phyloP scores from a whole-genome alignment of 192 early-diverging fungal genomes.

The Backusella mclennaniae region DNA sequence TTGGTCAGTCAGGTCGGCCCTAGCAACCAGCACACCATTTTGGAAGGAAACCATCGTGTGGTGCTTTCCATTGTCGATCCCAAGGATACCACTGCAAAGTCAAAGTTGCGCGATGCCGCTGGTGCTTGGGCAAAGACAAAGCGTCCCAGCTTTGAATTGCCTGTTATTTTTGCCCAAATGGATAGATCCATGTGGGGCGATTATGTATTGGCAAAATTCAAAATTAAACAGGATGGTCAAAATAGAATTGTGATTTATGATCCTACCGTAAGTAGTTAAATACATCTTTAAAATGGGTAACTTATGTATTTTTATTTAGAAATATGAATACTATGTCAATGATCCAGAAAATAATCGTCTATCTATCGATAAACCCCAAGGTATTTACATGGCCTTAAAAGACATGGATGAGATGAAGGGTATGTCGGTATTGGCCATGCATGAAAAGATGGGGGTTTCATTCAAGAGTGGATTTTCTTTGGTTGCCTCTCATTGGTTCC shows the following conservation, averaged over 20 bases:
- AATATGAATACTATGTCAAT: not conserved
- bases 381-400: not conserved
- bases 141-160: slow-evolving; percentile 12
- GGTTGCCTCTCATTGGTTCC: not conserved
- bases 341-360: not conserved
- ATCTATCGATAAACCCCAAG: not conserved
- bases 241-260: slow-evolving; percentile 25
- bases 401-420: not conserved
- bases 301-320: not conserved
- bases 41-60: slow-evolving; percentile 59
- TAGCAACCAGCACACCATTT: slow-evolving; percentile 65
- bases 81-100: not conserved
- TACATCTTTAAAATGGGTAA: not conserved
- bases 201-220: slow-evolving; percentile 58
- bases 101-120: slow-evolving; percentile 4
- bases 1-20: slow-evolving; percentile 61
- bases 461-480: not conserved
- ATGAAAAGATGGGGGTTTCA: not conserved
- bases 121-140: not conserved
- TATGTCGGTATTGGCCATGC: not conserved
- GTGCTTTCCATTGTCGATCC: slow-evolving; percentile 65
- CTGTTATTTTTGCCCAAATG: slow-evolving; percentile 62
- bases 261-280: slow-evolving; percentile 4
- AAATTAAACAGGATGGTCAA: slow-evolving; percentile 10
- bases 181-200: slow-evolving; percentile 60